Percentiles rank a stretch among this genome's conserved stretches.
These are phyloP conservation scores for Xylariaceae sp. DNA, from an alignment of 2,329 filamentous ascomycete species.

Conservation along the genomic window DNA sequence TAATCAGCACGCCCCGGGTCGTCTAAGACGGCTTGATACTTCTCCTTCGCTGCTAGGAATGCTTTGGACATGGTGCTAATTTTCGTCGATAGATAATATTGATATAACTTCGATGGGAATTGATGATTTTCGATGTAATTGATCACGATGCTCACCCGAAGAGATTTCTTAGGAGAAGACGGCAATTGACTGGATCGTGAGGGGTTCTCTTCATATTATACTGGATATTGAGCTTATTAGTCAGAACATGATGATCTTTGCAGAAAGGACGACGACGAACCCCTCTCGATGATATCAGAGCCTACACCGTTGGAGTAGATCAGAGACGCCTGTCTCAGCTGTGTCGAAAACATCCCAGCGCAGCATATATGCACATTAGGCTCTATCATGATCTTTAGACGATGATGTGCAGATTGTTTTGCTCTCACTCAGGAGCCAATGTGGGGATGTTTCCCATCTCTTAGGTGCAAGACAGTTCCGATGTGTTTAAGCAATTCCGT, in stretches of 20 bases:
- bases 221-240: conserved; percentile 13
- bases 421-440: too few species aligned
- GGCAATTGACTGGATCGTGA: background rate
- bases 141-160: background rate
- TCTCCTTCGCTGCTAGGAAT: conserved; percentile 30
- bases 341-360: background rate
- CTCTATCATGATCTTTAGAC: too few species aligned
- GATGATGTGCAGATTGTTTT: too few species aligned
- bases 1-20: conserved; percentile 30
- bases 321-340: conserved; percentile 14
- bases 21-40: conserved; percentile 31
- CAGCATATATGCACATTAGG: too few species aligned
- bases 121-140: background rate
- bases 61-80: conserved; percentile 27
- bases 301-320: conserved; percentile 13
- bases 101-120: background rate
- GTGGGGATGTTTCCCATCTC: too few species aligned
- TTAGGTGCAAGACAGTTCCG: too few species aligned
- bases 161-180: background rate
- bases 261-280: conserved; percentile 10
- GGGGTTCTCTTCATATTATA: conserved; percentile 16
- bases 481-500: too few species aligned
- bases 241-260: conserved; percentile 10
- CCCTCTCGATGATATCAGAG: conserved; percentile 29
- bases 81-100: background rate